Evolutionary conservation across 768 basidiomycete genomes (phyloP).

Genomic region (Cystofilobasidium capitatum): DNA sequence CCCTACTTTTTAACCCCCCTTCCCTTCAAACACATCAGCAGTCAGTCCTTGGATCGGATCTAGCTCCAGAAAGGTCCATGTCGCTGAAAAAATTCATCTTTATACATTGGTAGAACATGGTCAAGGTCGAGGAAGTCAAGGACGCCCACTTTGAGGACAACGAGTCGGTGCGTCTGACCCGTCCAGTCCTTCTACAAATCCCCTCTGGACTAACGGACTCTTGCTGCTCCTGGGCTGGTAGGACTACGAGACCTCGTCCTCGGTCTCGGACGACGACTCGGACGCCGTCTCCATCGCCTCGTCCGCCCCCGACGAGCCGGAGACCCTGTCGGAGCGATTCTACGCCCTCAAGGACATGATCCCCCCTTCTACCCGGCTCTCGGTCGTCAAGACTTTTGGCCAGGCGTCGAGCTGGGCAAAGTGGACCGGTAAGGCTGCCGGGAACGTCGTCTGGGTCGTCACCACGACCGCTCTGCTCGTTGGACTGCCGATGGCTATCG

Average conservation of each 20-base stretch:
- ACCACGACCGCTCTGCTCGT: conserved; percentile 89
- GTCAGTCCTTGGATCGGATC: neutral
- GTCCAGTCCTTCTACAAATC: neutral
- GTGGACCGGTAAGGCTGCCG: conserved; percentile 59
- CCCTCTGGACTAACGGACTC: neutral
- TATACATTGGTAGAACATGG: conserved; percentile 47
- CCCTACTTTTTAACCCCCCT: neutral
- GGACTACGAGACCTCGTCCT: conserved; percentile 52
- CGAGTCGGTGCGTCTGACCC: conserved; percentile 27
- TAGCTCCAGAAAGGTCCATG: no score
- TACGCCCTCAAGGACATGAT: conserved; percentile 91
- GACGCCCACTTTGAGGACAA: conserved; percentile 36
- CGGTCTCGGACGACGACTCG: conserved; percentile 53
- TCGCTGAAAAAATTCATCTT: no score
- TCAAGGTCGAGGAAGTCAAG: conserved; percentile 74
- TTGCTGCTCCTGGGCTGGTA: conserved; percentile 41
- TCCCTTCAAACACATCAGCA: neutral
- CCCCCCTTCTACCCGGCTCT: conserved; percentile 76
- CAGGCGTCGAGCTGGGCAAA: conserved; percentile 57
- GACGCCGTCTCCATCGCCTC: conserved; percentile 70
- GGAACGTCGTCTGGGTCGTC: conserved; percentile 87
- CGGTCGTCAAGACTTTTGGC: conserved; percentile 54
- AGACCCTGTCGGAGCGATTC: conserved; percentile 78
- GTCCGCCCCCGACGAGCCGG: conserved; percentile 51
- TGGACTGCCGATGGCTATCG: conserved; percentile 82